A percentile compares a stretch with the other conserved stretches of the same genome.
phyloP scores from a whole-genome alignment of 129 eudicot genomes.

The Helianthus annuus region DNA sequence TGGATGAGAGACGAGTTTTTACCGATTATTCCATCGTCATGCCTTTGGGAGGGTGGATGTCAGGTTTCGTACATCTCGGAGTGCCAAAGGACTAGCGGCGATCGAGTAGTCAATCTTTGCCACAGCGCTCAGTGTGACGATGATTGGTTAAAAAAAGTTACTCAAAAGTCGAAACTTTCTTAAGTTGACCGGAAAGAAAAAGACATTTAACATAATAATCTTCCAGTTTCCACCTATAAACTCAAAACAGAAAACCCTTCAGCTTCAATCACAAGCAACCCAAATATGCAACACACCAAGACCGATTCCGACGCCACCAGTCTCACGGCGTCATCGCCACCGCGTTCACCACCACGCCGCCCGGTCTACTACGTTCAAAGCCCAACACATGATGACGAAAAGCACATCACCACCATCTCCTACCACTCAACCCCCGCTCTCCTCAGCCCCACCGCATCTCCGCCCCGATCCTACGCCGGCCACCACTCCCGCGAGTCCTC shows the following conservation, averaged over 20 bases:
- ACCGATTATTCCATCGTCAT: too few species aligned
- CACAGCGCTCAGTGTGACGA: too few species aligned
- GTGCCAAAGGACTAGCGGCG: too few species aligned
- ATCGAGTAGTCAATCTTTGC: too few species aligned
- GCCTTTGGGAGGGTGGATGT: too few species aligned
- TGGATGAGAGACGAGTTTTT: too few species aligned
- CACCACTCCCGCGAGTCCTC: constrained; percentile 93
- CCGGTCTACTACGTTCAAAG: constrained; percentile 95
- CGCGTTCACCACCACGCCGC: constrained; percentile 64
- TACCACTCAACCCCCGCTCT: constrained; percentile 68
- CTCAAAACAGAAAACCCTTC: not conserved
- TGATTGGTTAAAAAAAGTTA: too few species aligned
- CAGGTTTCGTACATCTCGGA: too few species aligned
- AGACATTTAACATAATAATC: not conserved
- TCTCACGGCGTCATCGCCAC: constrained; percentile 81
- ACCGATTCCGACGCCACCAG: constrained; percentile 97
- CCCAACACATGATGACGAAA: constrained; percentile 90
- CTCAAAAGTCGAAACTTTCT: not conserved
- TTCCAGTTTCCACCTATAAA: not conserved
- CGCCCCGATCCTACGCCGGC: constrained; percentile 61
- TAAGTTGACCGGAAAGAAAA: not conserved
- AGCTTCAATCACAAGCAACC: constrained; percentile 10
- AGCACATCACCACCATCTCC: constrained; percentile 57
- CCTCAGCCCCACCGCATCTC: constrained; percentile 41
- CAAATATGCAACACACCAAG: constrained; percentile 57